Evolutionary conservation across 2,329 filamentous ascomycete species (phyloP).

Genomic region (Madurella fahalii): DNA sequence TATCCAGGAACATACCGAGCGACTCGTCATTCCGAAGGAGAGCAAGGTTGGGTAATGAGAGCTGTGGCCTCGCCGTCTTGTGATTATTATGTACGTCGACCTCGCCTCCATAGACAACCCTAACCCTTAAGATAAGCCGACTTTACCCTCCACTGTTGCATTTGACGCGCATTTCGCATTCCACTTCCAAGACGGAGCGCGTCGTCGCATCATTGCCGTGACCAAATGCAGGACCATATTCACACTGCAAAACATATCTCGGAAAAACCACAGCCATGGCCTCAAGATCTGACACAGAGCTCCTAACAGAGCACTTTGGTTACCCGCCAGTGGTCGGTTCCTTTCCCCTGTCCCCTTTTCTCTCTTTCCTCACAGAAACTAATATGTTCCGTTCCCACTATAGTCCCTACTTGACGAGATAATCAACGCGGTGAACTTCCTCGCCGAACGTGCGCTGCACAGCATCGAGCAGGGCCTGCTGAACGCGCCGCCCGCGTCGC

Average conservation of each 20-base stretch:
- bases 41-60: no score
- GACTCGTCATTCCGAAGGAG: no score
- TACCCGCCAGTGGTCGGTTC: constrained; percentile 81
- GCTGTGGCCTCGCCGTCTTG: no score
- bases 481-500: constrained; percentile 64
- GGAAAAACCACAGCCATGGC: constrained; percentile 7
- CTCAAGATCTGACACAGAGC: constrained; percentile 50
- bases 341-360: background rate
- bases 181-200: no score
- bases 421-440: constrained; percentile 92
- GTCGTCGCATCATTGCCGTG: background rate
- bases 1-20: no score
- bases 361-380: constrained; percentile 5
- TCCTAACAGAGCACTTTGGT: constrained; percentile 92
- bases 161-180: no score
- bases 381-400: constrained; percentile 10
- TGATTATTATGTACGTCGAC: no score
- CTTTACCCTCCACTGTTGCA: no score
- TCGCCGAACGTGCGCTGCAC: constrained; percentile 84
- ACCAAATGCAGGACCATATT: background rate
- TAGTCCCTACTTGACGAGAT: constrained; percentile 95
- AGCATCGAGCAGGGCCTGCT: constrained; percentile 81
- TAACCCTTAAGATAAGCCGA: no score
- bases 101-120: no score
- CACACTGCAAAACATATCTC: background rate